Base-by-base conservation (phyloP, 331 rosid genomes). In the Quercus tomentella region DNA sequence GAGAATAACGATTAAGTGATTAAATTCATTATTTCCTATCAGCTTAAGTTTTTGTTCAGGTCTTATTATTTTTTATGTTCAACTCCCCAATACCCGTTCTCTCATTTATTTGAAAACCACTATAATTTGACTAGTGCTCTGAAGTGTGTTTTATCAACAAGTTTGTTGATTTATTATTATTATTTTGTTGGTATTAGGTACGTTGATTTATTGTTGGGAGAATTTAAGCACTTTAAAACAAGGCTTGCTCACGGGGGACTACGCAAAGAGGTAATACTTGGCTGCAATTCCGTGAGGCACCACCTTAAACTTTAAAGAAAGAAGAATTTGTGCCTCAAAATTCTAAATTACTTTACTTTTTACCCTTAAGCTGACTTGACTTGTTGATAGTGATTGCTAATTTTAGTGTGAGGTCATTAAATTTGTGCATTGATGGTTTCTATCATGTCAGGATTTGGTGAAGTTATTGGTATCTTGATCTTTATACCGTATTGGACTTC, bases 191-290 rank as follows among this genome's bases (percentile, higher is more conserved):
- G 49, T 9, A 41, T 41, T 9, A 41, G 99, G 87, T 96, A 96
- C 55, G 97, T 96, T 76, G 99, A 96, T 85, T 85, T 93, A 89
- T 81, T 96, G 81, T 85, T 96, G 90, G 99, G 99, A 69, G 99
- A 96, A 83, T 96, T 96, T 84, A 96, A 96, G 92, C 99, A 93
- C 87, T 96, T 87, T 81, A 93, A 92, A 86, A 96, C 99, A 25
- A 90, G 97, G 81, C 91, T 96, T 76, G 92, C 86, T 85, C 94
- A 92, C 79, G 97, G 95, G 26, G 98, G 97, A 86, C 88, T 96
- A 79, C 91, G 90, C 79, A 91, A 88, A 80, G 98, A 96, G 99
- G 99, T 96, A 93, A 81, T 78, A 58, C 6, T n/a, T 56, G 77
- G 49, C 60, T 2, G 22, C 63, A 45, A 52, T 69, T 78, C 41